Evolutionary conservation across 441 rosid genomes (phyloP), one percentile per base, ranked within the genome.

Genomic region (Aleurites moluccanus): DNA sequence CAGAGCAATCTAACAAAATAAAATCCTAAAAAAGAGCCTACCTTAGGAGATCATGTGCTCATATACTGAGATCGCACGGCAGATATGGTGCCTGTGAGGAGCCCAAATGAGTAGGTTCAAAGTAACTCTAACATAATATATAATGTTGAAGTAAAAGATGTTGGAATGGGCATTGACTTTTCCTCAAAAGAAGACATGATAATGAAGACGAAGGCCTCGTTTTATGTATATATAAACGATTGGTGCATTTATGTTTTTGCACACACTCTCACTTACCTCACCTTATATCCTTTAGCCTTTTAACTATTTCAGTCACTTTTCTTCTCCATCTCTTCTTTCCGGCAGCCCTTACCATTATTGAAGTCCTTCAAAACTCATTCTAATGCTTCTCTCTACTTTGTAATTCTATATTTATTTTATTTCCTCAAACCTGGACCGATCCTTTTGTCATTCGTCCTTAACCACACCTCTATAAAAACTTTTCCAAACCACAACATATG

Each of bases 131-230:
- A 53, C 62, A 59, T 4, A 3, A 30, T 40, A 38, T 0, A 44
- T 13, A n/a, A 53, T 21, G 30, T 2, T 18, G 16, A 15, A 35
- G 71, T n/a, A n/a, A 30, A 55, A 65, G 77, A 57, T 73, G 85
- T 81, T 84, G 83, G 76, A 80, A 66, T 56, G 67, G 66, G 74
- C 87, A 63, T 81, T 86, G 88, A 83, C 91, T 83, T 84, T 35
- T 44, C 13, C 2, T 35, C 2, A 20, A 1, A n/a, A 4, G 20
- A 25, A 8, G 47, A 72, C 70, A 60, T 21, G 33, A 25, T 23
- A 10, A 8, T 27, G 70, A 16, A 52, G 70, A 35, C 10, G 30
- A 8, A 1, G 18, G 53, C 74, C 84, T 82, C 72, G 61, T 45
- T 75, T 57, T 6, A 66, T 76, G 78, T n/a, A n/a, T 53, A 83